phyloP scores from a whole-genome alignment of 345 rosid species.

The Iberis pinnata region DNA sequence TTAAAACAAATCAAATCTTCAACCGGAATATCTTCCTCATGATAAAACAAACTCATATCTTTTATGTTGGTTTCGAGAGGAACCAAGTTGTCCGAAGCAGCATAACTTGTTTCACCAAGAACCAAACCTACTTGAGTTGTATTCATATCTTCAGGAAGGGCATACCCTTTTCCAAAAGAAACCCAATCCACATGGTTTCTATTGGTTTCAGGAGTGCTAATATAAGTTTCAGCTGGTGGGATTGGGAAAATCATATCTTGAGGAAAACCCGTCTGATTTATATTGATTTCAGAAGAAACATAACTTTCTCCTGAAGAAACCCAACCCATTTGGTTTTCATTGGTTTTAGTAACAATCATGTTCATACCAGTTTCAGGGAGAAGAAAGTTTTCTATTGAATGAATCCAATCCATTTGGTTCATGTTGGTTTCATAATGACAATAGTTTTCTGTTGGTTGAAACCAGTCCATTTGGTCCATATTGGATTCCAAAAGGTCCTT shows the following conservation, averaged over 20 bases:
- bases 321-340: not conserved
- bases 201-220: too few species aligned
- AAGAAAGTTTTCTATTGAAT: not conserved
- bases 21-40: not conserved
- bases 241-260: too few species aligned
- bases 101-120: not conserved
- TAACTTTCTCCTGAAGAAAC: not conserved
- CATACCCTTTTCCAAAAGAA: not conserved
- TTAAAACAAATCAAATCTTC: slow-evolving; percentile 15
- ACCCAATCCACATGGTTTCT: not conserved
- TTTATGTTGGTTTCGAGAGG: not conserved
- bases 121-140: not conserved
- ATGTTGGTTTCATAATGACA: not conserved
- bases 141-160: not conserved
- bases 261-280: too few species aligned
- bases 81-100: not conserved
- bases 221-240: too few species aligned
- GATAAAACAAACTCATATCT: not conserved
- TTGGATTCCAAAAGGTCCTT: not conserved
- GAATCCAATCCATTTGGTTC: not conserved
- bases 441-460: not conserved
- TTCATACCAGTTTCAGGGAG: not conserved
- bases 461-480: not conserved
- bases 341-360: not conserved
- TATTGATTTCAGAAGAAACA: not conserved